Percentiles rank a stretch among this genome's conserved stretches.
Evolutionary conservation across 805 yeast genomes (phyloP).

Genomic region (Monosporozyma servazzii): DNA sequence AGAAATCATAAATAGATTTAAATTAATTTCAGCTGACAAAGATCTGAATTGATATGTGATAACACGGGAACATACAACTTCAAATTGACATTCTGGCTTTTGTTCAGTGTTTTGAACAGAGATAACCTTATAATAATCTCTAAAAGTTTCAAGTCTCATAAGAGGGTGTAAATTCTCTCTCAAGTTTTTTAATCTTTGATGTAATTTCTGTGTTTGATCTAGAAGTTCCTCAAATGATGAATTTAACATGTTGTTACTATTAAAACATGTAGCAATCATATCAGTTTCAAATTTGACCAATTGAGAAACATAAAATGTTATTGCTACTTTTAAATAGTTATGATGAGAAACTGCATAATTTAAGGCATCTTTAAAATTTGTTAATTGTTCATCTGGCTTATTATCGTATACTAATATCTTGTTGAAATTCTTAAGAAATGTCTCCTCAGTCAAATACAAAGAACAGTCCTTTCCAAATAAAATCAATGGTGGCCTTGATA

Average conservation of each 20-base stretch:
- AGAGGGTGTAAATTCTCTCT: slow-evolving; percentile 8
- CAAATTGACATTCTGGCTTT: slow-evolving; percentile 5
- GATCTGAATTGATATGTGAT: slow-evolving; percentile 9
- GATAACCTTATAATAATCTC: slow-evolving; percentile 7
- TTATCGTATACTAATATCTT: neutral
- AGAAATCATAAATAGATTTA: slow-evolving; percentile 10
- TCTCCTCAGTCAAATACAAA: slow-evolving; percentile 6
- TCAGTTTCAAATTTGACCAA: slow-evolving; percentile 7
- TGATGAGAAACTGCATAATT: slow-evolving; percentile 2
- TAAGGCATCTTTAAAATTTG: slow-evolving; percentile 4
- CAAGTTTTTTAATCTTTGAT: slow-evolving; percentile 8
- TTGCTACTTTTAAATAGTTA: slow-evolving; percentile 4
- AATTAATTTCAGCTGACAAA: slow-evolving; percentile 4
- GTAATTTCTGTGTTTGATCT: slow-evolving; percentile 5
- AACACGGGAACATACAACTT: slow-evolving; percentile 6
- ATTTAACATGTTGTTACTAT: slow-evolving; percentile 3
- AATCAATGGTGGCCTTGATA: slow-evolving; percentile 10
- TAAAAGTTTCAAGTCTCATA: slow-evolving; percentile 9
- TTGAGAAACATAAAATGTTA: slow-evolving; percentile 7
- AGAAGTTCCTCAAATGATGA: slow-evolving; percentile 10
- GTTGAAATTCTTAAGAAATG: slow-evolving; percentile 5
- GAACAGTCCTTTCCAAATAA: slow-evolving; percentile 2
- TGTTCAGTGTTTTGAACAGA: slow-evolving; percentile 3
- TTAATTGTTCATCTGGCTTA: neutral
- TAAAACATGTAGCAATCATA: slow-evolving; percentile 6